Percentiles rank a stretch among this genome's conserved stretches.
These are phyloP conservation scores for Biscutella auriculata DNA, from an alignment of 441 rosid genomes.

Conservation along the genomic window DNA sequence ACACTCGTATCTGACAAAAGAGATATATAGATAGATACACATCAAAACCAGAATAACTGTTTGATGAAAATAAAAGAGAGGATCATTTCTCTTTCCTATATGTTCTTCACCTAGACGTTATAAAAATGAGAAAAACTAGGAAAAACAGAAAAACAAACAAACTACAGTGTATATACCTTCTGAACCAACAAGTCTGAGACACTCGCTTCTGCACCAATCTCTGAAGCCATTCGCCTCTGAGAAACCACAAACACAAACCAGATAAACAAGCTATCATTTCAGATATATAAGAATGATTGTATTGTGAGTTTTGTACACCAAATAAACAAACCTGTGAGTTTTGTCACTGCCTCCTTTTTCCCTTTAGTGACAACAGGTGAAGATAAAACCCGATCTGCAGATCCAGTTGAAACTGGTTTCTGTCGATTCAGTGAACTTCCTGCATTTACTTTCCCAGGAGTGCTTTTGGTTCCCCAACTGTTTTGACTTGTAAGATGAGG, in stretches of 20 bases:
- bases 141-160: not conserved
- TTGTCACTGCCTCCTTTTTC: conserved; percentile 43
- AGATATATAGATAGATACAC: not conserved
- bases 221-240: conserved; percentile 94
- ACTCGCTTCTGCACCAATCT: conserved; percentile 88
- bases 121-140: not conserved
- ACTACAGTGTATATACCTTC: conserved; percentile 38
- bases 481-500: conserved; percentile 50
- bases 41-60: not conserved
- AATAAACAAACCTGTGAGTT: conserved; percentile 46
- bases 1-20: conserved; percentile 63
- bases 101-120: not conserved
- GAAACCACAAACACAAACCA: conserved; percentile 11
- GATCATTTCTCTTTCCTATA: not conserved
- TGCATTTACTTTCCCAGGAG: conserved; percentile 44
- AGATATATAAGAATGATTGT: not conserved
- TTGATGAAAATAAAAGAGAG: not conserved
- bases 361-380: conserved; percentile 53
- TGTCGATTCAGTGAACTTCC: conserved; percentile 54
- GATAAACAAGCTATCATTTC: not conserved
- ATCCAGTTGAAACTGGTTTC: conserved; percentile 45
- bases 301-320: no score
- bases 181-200: conserved; percentile 75
- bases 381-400: conserved; percentile 39
- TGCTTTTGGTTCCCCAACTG: conserved; percentile 65